These are phyloP conservation scores for Thymus quinquecostatus DNA, from an alignment of 257 asterid species.

Conservation along the genomic window DNA sequence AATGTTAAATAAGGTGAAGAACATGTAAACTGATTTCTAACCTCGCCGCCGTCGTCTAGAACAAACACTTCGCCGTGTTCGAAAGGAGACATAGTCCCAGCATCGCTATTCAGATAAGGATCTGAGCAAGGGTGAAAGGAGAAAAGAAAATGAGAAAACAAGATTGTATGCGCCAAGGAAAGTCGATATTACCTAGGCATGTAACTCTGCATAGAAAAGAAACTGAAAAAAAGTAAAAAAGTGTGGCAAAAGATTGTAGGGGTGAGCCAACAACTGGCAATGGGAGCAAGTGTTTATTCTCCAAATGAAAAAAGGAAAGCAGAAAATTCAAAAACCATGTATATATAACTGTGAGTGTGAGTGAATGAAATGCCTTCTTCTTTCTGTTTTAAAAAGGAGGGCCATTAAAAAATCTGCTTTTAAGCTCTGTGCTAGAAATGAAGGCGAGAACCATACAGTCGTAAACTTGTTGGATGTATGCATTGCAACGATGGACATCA, in stretches of 20 bases:
- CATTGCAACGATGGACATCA: conserved; percentile 15
- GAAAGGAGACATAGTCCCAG: conserved; percentile 98
- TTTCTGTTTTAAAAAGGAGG: neutral
- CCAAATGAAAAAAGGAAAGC: neutral
- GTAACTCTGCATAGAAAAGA: neutral
- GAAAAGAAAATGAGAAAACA: neutral
- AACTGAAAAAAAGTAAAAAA: neutral
- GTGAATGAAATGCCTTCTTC: neutral
- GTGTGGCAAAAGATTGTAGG: neutral
- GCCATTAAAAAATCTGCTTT: neutral
- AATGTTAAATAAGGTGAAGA: neutral
- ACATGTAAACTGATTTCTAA: conserved; percentile 36
- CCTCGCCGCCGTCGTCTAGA: conserved; percentile 98
- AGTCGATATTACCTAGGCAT: conserved; percentile 18
- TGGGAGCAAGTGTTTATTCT: neutral
- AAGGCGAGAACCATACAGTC: neutral
- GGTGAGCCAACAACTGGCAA: neutral
- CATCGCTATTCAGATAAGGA: conserved; percentile 93
- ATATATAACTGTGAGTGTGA: neutral
- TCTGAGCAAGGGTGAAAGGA: conserved; percentile 44
- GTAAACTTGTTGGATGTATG: neutral
- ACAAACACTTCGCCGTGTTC: conserved; percentile 97
- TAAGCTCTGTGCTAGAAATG: neutral
- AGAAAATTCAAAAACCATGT: too few species aligned
- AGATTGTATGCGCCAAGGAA: conserved; percentile 9